Conservation (phyloP, 78 protist genomes). For the Dictyostelium capitatum region DNA sequence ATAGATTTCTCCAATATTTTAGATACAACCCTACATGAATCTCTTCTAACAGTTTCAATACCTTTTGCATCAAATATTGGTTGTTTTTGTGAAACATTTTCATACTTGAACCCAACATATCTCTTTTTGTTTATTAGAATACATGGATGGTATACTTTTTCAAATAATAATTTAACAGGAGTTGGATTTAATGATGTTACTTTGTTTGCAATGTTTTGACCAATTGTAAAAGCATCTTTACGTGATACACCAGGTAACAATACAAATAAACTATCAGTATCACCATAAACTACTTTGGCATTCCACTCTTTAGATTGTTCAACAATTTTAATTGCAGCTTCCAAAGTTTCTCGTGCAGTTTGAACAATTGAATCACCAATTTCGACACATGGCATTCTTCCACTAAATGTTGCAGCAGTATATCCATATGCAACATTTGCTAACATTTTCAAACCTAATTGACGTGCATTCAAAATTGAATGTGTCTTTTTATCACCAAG, state of each 20-base stretch:
- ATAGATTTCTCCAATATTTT: slow-evolving; percentile 84
- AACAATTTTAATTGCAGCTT: slow-evolving; percentile 86
- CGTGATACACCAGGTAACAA: slow-evolving; percentile 83
- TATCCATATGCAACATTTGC: slow-evolving; percentile 99
- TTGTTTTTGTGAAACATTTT: slow-evolving; percentile 53
- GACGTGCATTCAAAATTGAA: slow-evolving; percentile 91
- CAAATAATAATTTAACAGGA: slow-evolving; percentile 95
- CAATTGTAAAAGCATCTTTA: slow-evolving; percentile 92
- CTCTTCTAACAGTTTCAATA: slow-evolving; percentile 97
- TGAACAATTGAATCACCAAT: slow-evolving; percentile 98
- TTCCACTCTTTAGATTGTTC: slow-evolving; percentile 69
- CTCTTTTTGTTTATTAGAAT: slow-evolving; percentile 96
- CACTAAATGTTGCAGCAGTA: slow-evolving; percentile 95
- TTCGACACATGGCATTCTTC: slow-evolving; percentile 99
- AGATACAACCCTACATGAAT: slow-evolving; percentile 90
- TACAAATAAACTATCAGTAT: slow-evolving; percentile 98
- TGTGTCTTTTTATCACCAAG: slow-evolving; percentile 20
- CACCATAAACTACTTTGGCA: slow-evolving; percentile 98
- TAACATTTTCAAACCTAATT: slow-evolving; percentile 96
- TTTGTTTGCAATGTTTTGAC: slow-evolving; percentile 86
- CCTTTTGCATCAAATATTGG: slow-evolving; percentile 97
- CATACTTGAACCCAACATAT: slow-evolving; percentile 93
- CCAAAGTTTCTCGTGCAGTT: slow-evolving; percentile 93
- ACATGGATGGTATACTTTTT: slow-evolving; percentile 97
- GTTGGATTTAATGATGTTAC: slow-evolving; percentile 92